Evolutionary conservation across 306 rosid genomes (phyloP).

Genomic region (Vigna mungo): DNA sequence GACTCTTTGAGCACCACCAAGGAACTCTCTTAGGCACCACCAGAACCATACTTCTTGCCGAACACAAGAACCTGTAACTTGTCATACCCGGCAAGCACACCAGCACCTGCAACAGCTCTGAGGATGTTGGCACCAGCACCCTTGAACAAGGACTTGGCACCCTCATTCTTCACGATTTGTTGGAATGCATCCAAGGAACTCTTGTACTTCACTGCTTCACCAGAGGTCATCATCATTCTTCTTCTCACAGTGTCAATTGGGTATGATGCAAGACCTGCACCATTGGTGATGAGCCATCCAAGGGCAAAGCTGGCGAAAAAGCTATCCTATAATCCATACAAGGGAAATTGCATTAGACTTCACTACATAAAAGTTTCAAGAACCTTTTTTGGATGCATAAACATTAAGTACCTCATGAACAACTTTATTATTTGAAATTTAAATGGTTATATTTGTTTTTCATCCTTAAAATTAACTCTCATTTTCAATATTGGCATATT

Average conservation of each 20-base stretch:
- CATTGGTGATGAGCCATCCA: slow-evolving; percentile 92
- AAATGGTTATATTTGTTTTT: not conserved
- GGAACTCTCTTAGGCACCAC: slow-evolving; percentile 58
- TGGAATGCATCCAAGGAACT: slow-evolving; percentile 75
- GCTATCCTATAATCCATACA: slow-evolving; percentile 63
- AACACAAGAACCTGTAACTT: slow-evolving; percentile 78
- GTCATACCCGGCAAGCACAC: slow-evolving; percentile 94
- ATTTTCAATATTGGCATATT: no score
- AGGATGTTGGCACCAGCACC: slow-evolving; percentile 96
- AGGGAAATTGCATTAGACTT: not conserved
- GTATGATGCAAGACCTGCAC: slow-evolving; percentile 93
- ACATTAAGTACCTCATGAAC: not conserved
- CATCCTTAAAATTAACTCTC: not conserved
- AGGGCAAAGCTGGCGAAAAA: slow-evolving; percentile 92
- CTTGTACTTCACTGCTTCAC: slow-evolving; percentile 94
- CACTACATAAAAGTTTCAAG: not conserved
- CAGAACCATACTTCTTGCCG: slow-evolving; percentile 92
- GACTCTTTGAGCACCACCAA: slow-evolving; percentile 63
- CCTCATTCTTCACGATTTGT: slow-evolving; percentile 88
- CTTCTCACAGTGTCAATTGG: slow-evolving; percentile 93
- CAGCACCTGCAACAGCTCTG: slow-evolving; percentile 94
- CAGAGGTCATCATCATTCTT: slow-evolving; percentile 99
- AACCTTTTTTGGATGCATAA: not conserved
- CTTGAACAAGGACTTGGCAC: slow-evolving; percentile 88
- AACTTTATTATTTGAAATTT: not conserved